Percentiles rank a stretch among this genome's conserved stretches.
These are phyloP conservation scores for Trametes sanguinea DNA, from an alignment of 768 basidiomycete genomes.

Conservation along the genomic window DNA sequence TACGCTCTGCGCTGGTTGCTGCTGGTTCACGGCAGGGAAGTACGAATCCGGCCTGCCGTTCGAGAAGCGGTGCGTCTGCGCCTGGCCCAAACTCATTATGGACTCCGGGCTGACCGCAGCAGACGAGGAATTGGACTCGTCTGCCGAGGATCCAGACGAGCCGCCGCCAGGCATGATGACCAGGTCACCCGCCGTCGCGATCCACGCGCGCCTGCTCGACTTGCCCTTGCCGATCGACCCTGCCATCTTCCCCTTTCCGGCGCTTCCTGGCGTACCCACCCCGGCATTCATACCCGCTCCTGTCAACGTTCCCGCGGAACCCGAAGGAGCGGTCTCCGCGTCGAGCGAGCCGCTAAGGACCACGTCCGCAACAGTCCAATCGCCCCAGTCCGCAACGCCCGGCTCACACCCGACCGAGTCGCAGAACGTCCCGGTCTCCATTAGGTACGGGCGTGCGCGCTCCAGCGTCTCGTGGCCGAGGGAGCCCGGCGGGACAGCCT, in stretches of 20 bases:
- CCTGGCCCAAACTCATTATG: not conserved
- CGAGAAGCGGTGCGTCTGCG: not conserved
- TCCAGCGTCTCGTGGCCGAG: slow-evolving; percentile 20
- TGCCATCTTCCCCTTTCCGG: not conserved
- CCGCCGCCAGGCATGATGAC: slow-evolving; percentile 27
- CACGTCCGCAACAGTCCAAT: slow-evolving; percentile 38
- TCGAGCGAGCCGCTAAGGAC: slow-evolving; percentile 40
- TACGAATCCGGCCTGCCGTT: slow-evolving; percentile 4
- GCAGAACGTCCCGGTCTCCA: slow-evolving; percentile 31
- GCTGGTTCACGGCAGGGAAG: not conserved
- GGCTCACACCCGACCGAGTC: slow-evolving; percentile 25
- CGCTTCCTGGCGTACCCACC: not conserved
- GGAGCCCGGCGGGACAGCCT: slow-evolving; percentile 10
- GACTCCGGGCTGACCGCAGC: not conserved
- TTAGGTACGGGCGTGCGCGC: slow-evolving; percentile 33
- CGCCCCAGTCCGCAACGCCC: slow-evolving; percentile 18
- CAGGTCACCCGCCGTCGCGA: slow-evolving; percentile 36
- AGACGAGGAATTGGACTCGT: slow-evolving; percentile 9
- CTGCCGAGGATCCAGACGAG: slow-evolving; percentile 3
- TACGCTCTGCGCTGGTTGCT: not conserved
- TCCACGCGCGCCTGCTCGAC: slow-evolving; percentile 31
- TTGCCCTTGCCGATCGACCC: not conserved
- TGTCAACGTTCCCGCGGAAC: too few relatives aligned
- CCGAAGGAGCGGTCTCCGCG: slow-evolving; percentile 10
- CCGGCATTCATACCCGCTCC: slow-evolving; percentile 1